phyloP scores from a whole-genome alignment of 129 eudicot genomes.

The Chrysanthemum lavandulifolium region DNA sequence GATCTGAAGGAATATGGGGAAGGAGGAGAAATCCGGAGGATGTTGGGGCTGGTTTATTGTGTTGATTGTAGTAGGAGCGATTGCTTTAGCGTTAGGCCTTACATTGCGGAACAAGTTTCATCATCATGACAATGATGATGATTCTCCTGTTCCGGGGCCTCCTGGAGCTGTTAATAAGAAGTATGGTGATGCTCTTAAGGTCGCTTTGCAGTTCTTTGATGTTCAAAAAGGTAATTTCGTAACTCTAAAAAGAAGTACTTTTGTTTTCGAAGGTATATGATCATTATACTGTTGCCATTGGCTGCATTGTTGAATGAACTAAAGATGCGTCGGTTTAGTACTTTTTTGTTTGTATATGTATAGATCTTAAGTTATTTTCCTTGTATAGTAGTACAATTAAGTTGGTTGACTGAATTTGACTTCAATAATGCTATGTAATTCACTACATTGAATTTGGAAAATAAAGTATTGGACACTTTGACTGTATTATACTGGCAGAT shows the following conservation, averaged over 20 bases:
- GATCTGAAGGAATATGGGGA: conserved; percentile 40
- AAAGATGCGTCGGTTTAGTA: not conserved
- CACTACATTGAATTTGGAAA: conserved; percentile 3
- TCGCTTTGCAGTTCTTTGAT: conserved; percentile 79
- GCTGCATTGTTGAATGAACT: conserved; percentile 11
- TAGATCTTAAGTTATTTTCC: conserved; percentile 12
- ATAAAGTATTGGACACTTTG: not conserved
- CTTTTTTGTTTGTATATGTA: conserved; percentile 12
- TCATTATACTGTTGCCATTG: conserved; percentile 13
- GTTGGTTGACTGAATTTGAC: conserved; percentile 10
- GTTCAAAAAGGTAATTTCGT: conserved; percentile 61
- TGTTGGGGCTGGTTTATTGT: conserved; percentile 64
- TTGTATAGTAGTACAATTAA: not conserved
- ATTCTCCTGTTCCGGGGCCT: conserved; percentile 61
- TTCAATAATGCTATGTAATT: not conserved
- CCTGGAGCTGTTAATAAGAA: conserved; percentile 72
- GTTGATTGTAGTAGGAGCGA: conserved; percentile 42
- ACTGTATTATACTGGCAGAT: conserved; percentile 5
- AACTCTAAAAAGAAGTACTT: too few relatives aligned
- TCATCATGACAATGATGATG: conserved; percentile 11
- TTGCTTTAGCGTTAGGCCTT: conserved; percentile 44
- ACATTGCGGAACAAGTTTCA: conserved; percentile 38
- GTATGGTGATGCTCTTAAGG: conserved; percentile 73
- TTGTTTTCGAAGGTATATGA: not conserved
- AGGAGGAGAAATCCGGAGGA: conserved; percentile 41